Percentiles rank a stretch among this genome's conserved stretches.
phyloP scores from a whole-genome alignment of 768 basidiomycete species.

The Mycena chlorophos region DNA sequence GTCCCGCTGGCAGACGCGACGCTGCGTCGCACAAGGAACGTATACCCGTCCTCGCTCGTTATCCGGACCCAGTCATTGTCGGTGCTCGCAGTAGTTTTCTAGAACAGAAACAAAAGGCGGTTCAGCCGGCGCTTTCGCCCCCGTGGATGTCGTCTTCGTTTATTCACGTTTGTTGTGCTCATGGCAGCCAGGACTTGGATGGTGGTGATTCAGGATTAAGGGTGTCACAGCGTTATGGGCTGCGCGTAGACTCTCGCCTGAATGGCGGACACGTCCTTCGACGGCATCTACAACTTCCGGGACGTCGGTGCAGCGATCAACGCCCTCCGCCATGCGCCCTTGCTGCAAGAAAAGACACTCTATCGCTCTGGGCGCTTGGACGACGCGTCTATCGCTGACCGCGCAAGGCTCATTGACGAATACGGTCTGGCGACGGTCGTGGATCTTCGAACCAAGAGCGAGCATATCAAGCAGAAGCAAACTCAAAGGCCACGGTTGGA shows the following conservation, averaged over 20 bases:
- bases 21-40: conserved; percentile 74
- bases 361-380: conserved; percentile 24
- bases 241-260: too few species aligned
- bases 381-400: conserved; percentile 13
- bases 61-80: conserved; percentile 73
- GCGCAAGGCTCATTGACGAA: conserved; percentile 13
- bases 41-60: conserved; percentile 75
- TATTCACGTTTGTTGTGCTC: too few species aligned
- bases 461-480: conserved; percentile 19
- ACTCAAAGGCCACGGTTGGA: neutral
- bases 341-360: conserved; percentile 14
- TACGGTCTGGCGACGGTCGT: conserved; percentile 21
- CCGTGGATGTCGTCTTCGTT: too few species aligned
- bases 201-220: too few species aligned
- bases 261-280: conserved; percentile 10
- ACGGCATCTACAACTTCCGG: conserved; percentile 21
- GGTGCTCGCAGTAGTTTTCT: conserved; percentile 6
- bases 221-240: too few species aligned
- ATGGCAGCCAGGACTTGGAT: too few species aligned
- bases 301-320: conserved; percentile 18
- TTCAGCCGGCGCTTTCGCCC: too few species aligned
- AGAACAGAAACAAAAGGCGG: too few species aligned
- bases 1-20: conserved; percentile 80
- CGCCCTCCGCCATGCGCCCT: neutral
- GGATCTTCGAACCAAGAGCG: conserved; percentile 23